Conservation (phyloP, 495 filamentous ascomycete genomes). For the Penicillium fimorum region DNA sequence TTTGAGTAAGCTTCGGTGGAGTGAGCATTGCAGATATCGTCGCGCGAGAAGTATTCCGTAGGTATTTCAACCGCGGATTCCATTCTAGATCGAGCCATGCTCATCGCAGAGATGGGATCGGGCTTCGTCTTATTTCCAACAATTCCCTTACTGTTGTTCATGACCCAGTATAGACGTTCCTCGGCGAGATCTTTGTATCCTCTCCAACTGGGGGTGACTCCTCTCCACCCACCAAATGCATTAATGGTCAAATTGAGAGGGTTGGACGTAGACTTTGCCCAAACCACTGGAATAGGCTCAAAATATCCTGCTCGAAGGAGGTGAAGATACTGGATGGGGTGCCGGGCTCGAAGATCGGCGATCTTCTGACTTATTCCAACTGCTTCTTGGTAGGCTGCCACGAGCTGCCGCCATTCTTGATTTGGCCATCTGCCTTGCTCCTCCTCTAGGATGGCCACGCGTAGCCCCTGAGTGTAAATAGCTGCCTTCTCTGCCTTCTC, state of each 20-base stretch:
- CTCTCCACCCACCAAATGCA: slow-evolving; percentile 44
- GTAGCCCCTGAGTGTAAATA: slow-evolving; percentile 15
- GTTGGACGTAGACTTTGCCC: slow-evolving; percentile 40
- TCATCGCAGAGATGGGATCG: slow-evolving; percentile 41
- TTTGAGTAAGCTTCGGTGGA: slow-evolving; percentile 42
- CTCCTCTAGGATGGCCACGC: slow-evolving; percentile 39
- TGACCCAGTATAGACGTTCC: slow-evolving; percentile 49
- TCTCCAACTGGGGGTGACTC: slow-evolving; percentile 48
- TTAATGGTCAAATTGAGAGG: slow-evolving; percentile 48
- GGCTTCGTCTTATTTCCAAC: slow-evolving; percentile 31
- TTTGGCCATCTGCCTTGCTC: slow-evolving; percentile 46
- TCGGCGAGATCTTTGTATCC: slow-evolving; percentile 49
- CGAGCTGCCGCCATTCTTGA: slow-evolving; percentile 32
- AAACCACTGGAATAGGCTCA: slow-evolving; percentile 47
- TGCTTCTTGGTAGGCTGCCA: slow-evolving; percentile 40
- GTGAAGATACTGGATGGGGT: slow-evolving; percentile 47
- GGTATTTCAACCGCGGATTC: slow-evolving; percentile 40
- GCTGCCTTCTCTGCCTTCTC: too few species aligned
- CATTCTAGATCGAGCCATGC: slow-evolving; percentile 43
- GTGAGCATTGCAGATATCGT: slow-evolving; percentile 43
- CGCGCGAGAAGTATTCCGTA: slow-evolving; percentile 35
- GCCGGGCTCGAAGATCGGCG: slow-evolving; percentile 33
- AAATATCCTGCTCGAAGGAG: slow-evolving; percentile 50
- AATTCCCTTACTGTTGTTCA: slow-evolving; percentile 38
- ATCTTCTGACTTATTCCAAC: slow-evolving; percentile 42